Percentiles rank a stretch among this genome's conserved stretches.
phyloP scores from a whole-genome alignment of 768 basidiomycete species.

The Lactarius indigo region DNA sequence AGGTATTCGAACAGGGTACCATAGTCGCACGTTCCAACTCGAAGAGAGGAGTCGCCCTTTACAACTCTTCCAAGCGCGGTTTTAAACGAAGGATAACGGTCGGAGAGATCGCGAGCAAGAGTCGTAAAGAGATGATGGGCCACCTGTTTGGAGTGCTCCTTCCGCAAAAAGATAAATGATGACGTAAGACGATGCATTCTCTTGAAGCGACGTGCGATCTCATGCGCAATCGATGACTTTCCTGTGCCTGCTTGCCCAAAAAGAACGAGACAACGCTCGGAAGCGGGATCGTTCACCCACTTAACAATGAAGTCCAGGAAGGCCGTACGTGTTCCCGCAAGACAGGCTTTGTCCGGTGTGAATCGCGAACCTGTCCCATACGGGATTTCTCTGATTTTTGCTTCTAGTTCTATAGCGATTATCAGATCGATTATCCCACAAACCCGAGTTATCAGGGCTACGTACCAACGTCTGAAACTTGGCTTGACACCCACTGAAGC shows the following conservation, averaged over 20 bases:
- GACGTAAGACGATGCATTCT: neutral
- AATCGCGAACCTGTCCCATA: neutral
- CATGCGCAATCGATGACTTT: no score
- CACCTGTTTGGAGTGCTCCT: neutral
- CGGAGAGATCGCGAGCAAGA: neutral
- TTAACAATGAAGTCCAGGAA: neutral
- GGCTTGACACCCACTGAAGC: neutral
- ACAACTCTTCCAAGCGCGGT: neutral
- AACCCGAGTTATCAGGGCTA: neutral
- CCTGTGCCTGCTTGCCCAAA: neutral
- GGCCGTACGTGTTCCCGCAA: neutral
- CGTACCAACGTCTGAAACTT: neutral
- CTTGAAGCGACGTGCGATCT: neutral
- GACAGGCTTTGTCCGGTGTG: neutral
- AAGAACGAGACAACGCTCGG: neutral
- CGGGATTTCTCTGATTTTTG: neutral
- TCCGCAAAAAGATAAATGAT: neutral
- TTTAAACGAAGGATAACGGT: neutral
- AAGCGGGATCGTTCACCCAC: neutral
- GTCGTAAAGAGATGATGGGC: neutral
- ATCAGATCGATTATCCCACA: neutral
- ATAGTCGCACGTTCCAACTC: neutral
- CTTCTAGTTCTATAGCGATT: neutral
- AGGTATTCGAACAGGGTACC: neutral
- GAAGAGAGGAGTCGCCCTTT: neutral